Percentiles rank a stretch among this genome's conserved stretches.
These are phyloP conservation scores for Metschnikowia drakensbergensis DNA, from an alignment of 805 yeast genomes.

Conservation along the genomic window DNA sequence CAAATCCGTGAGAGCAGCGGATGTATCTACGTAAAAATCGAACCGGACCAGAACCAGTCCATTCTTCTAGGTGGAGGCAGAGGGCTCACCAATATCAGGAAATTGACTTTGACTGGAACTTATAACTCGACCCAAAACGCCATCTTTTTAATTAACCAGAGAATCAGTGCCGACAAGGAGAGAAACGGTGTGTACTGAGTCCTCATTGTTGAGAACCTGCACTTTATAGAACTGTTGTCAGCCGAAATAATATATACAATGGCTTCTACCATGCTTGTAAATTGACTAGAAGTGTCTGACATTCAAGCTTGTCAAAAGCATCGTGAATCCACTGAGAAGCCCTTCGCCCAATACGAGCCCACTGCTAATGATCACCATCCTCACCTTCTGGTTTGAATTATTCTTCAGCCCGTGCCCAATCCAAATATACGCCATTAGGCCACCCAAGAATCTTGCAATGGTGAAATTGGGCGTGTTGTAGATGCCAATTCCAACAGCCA, in stretches of 20 bases:
- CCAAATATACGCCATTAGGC: constrained; percentile 63
- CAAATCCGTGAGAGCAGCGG: constrained; percentile 75
- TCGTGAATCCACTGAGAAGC: constrained; percentile 73
- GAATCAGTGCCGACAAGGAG: constrained; percentile 63
- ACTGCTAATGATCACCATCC: constrained; percentile 81
- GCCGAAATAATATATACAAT: not conserved
- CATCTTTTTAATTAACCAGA: constrained; percentile 64
- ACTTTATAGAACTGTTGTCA: not conserved
- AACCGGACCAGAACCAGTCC: constrained; percentile 53
- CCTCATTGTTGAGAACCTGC: not conserved
- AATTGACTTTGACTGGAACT: constrained; percentile 64
- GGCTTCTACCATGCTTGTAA: not conserved
- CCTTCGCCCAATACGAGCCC: constrained; percentile 96
- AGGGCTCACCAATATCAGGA: constrained; percentile 47
- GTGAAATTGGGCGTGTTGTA: constrained; percentile 94
- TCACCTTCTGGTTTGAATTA: constrained; percentile 49
- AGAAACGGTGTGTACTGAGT: constrained; percentile 30
- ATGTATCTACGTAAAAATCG: constrained; percentile 65
- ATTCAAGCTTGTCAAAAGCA: constrained; percentile 68
- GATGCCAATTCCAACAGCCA: constrained; percentile 95
- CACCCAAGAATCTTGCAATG: constrained; percentile 89
- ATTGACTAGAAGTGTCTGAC: constrained; percentile 24
- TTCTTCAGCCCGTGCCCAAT: constrained; percentile 25
- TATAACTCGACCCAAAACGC: constrained; percentile 69
- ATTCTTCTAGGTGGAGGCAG: constrained; percentile 43